Percentiles rank a stretch among this genome's conserved stretches.
Evolutionary conservation across 2,329 filamentous ascomycete genomes (phyloP).

Genomic region (Coniella vitis): DNA sequence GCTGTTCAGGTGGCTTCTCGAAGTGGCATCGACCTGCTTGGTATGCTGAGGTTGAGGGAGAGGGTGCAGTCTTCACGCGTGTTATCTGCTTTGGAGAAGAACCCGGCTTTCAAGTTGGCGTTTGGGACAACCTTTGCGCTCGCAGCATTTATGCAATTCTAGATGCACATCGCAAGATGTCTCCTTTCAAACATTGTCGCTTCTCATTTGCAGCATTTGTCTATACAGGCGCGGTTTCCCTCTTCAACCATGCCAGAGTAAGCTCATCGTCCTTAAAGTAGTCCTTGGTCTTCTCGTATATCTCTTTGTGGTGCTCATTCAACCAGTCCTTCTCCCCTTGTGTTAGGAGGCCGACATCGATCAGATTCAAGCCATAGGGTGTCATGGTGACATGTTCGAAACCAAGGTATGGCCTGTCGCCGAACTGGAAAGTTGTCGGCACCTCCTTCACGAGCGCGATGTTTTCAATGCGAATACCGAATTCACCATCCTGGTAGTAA

Average conservation of each 20-base stretch:
- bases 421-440: constrained; percentile 81
- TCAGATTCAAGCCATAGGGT: constrained; percentile 84
- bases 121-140: constrained; percentile 69
- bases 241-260: constrained; percentile 73
- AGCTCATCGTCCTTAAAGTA: constrained; percentile 69
- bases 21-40: constrained; percentile 35
- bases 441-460: constrained; percentile 85
- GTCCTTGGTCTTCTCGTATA: constrained; percentile 71
- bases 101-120: constrained; percentile 58
- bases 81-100: constrained; percentile 45
- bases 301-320: constrained; percentile 75
- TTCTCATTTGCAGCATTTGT: background rate
- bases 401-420: constrained; percentile 87
- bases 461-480: constrained; percentile 95
- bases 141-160: constrained; percentile 54
- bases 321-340: constrained; percentile 75
- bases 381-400: constrained; percentile 98
- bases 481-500: constrained; percentile 92
- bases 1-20: constrained; percentile 33
- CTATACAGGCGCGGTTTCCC: constrained; percentile 66
- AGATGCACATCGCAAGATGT: constrained; percentile 8
- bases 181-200: background rate
- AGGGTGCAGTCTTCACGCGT: constrained; percentile 32
- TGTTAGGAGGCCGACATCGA: constrained; percentile 67
- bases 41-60: constrained; percentile 31